Conservation (phyloP, 2,329 filamentous ascomycete genomes). For the Cladosporium velox region DNA sequence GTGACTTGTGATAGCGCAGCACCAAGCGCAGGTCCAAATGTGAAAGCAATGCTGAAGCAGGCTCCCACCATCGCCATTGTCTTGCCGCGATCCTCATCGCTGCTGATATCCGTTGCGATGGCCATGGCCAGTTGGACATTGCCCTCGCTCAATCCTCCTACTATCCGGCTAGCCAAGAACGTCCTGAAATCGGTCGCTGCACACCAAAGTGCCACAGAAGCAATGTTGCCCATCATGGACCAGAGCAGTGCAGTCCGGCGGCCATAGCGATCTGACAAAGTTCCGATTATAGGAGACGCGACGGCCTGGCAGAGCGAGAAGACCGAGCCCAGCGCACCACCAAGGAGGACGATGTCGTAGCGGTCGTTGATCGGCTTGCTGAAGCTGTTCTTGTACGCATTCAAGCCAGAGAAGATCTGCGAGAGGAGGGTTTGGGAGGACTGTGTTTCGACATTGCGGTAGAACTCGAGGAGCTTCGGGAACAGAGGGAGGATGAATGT, state of each 20-base stretch:
- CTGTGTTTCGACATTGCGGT: slow-evolving; percentile 75
- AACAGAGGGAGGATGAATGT: slow-evolving; percentile 98
- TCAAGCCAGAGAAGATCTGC: slow-evolving; percentile 77
- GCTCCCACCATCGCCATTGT: slow-evolving; percentile 97
- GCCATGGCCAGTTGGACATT: slow-evolving; percentile 96
- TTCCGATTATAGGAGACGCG: slow-evolving; percentile 87
- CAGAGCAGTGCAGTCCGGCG: slow-evolving; percentile 82
- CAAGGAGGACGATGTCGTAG: slow-evolving; percentile 95
- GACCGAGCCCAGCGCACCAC: slow-evolving; percentile 87
- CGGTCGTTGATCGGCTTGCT: slow-evolving; percentile 88
- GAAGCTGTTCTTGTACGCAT: slow-evolving; percentile 93
- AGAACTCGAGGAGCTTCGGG: slow-evolving; percentile 93
- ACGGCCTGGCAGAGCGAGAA: slow-evolving; percentile 93
- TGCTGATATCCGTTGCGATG: slow-evolving; percentile 94
- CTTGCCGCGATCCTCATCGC: slow-evolving; percentile 76
- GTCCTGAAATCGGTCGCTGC: slow-evolving; percentile 91
- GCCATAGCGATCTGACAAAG: slow-evolving; percentile 83
- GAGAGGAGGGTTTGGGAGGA: slow-evolving; percentile 69
- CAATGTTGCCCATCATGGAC: slow-evolving; percentile 90
- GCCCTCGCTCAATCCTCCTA: slow-evolving; percentile 91
- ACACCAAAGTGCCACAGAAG: slow-evolving; percentile 93
- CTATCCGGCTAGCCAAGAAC: slow-evolving; percentile 87
- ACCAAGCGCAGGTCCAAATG: slow-evolving; percentile 89
- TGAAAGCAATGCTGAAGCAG: slow-evolving; percentile 97
- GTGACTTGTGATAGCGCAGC: slow-evolving; percentile 79